phyloP scores from a whole-genome alignment of 1,284 basidiomycete genomes.

The Cryptococcus hybrid region DNA sequence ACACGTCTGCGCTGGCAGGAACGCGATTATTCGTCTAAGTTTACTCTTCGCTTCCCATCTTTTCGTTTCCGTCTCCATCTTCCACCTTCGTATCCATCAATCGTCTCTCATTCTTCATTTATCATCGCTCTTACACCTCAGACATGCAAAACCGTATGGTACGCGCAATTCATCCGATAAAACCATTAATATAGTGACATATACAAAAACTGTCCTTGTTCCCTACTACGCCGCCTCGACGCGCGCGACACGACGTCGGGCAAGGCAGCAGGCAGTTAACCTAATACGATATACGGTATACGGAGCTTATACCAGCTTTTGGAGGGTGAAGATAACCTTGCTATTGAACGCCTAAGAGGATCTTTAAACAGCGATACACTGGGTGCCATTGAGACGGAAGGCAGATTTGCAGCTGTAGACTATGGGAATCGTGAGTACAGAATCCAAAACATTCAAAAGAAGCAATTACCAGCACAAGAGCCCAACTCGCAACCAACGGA shows the following conservation, averaged over 20 bases:
- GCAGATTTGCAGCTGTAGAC: constrained; percentile 63
- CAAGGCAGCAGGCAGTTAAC: too few species aligned
- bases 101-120: too few species aligned
- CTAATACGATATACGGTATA: too few species aligned
- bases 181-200: too few species aligned
- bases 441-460: constrained; percentile 5
- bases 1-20: background rate
- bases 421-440: constrained; percentile 30
- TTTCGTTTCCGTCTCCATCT: background rate
- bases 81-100: background rate
- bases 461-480: constrained; percentile 56
- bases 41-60: background rate
- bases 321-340: too few species aligned
- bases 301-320: too few species aligned
- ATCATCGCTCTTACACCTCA: background rate
- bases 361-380: constrained; percentile 57
- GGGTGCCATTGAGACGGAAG: constrained; percentile 57
- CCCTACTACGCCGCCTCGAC: too few species aligned
- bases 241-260: too few species aligned
- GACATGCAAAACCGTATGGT: background rate
- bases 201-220: too few species aligned
- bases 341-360: too few species aligned
- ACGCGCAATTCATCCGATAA: background rate
- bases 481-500: constrained; percentile 67
- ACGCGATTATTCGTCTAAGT: background rate